A percentile compares a stretch with the other conserved stretches of the same genome.
These are phyloP conservation scores for Cystobasidium slooffiae DNA, from an alignment of 1,284 basidiomycete species.

Conservation along the genomic window DNA sequence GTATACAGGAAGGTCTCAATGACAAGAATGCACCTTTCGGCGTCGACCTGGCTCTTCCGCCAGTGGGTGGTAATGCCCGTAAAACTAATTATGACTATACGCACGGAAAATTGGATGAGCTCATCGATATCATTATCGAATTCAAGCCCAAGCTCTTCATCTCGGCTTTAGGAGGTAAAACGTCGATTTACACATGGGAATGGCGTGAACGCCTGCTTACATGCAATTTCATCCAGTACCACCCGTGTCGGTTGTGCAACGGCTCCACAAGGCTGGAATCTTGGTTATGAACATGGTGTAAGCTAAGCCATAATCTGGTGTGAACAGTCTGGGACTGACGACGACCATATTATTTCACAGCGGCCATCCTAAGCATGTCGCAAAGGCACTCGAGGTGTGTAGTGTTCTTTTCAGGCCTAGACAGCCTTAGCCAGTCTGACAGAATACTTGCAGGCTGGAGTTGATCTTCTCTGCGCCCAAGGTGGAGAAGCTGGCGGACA, in stretches of 20 bases:
- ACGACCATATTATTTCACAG: neutral
- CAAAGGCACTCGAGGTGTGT: conserved; percentile 31
- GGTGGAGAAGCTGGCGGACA: conserved; percentile 50
- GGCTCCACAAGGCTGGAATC: conserved; percentile 77
- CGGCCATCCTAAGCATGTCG: conserved; percentile 64
- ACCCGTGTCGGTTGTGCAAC: conserved; percentile 73
- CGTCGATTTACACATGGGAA: neutral
- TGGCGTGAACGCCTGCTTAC: neutral
- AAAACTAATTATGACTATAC: conserved; percentile 50
- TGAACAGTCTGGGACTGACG: neutral
- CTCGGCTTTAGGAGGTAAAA: conserved; percentile 67
- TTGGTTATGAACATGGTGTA: conserved; percentile 83
- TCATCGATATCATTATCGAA: conserved; percentile 84
- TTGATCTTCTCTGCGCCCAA: conserved; percentile 84
- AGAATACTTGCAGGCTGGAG: neutral
- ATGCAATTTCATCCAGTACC: conserved; percentile 65
- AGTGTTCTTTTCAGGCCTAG: neutral
- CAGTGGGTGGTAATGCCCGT: conserved; percentile 61
- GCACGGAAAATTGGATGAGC: conserved; percentile 60
- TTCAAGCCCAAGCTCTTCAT: conserved; percentile 82
- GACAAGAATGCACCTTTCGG: conserved; percentile 79
- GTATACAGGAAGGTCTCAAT: conserved; percentile 65
- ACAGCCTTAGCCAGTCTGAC: neutral
- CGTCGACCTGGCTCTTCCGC: conserved; percentile 81
- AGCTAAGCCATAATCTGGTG: neutral